Conservation (phyloP, 2,329 filamentous ascomycete genomes). For the Diaporthe amygdali region DNA sequence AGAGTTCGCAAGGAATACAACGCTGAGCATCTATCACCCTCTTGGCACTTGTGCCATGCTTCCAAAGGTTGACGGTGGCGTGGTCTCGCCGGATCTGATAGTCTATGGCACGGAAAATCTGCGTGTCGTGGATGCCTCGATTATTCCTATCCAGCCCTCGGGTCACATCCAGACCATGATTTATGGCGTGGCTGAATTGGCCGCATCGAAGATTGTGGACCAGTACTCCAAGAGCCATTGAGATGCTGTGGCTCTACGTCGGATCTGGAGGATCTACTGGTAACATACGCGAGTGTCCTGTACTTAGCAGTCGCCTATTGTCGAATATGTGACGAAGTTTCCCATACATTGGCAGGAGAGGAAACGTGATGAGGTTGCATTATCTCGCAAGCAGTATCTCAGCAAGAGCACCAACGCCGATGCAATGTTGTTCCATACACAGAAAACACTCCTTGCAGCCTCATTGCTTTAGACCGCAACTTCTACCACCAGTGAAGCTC, state of each 20-base stretch:
- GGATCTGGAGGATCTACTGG: background rate
- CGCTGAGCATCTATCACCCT: slow-evolving; percentile 2
- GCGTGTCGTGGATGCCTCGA: slow-evolving; percentile 17
- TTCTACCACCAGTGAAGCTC: background rate
- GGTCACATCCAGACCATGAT: slow-evolving; percentile 5
- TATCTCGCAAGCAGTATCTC: background rate
- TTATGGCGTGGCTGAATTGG: slow-evolving; percentile 13
- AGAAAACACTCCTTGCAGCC: background rate
- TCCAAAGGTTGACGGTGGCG: slow-evolving; percentile 15
- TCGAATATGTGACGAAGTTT: background rate
- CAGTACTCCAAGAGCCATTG: background rate
- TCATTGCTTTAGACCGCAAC: background rate
- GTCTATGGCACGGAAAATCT: slow-evolving; percentile 22
- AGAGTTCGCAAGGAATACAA: slow-evolving; percentile 7
- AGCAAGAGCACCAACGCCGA: background rate
- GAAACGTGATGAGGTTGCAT: background rate
- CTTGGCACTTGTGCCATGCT: slow-evolving; percentile 18
- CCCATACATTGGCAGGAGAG: no score
- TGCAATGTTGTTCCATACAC: background rate
- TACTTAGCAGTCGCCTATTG: background rate
- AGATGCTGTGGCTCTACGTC: background rate
- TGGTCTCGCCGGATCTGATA: slow-evolving; percentile 16
- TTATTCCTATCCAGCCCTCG: slow-evolving; percentile 4
- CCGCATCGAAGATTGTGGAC: slow-evolving; percentile 7
- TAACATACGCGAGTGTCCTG: background rate